Conservation (phyloP, 176 grass and related monocot genomes). For the Phoenix dactylifera region DNA sequence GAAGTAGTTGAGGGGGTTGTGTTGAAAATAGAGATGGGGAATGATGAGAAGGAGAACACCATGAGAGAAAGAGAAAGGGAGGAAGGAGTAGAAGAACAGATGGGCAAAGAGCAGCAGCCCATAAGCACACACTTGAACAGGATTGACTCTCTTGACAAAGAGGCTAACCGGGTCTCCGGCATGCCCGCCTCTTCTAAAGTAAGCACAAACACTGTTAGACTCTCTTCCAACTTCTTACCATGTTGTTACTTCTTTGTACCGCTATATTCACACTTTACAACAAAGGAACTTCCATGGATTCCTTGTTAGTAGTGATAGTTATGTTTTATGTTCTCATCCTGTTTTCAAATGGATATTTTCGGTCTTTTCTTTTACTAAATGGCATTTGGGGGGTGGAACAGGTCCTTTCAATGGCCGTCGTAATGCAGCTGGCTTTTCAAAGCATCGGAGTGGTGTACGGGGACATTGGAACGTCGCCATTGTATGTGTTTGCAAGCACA, state of each 20-base stretch:
- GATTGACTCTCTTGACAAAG: slow-evolving; percentile 30
- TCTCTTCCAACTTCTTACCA: neutral
- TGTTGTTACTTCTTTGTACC: neutral
- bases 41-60: neutral
- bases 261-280: too few relatives aligned
- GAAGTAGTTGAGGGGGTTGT: neutral
- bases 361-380: neutral
- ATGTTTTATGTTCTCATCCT: neutral
- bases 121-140: slow-evolving; percentile 11
- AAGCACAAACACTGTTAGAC: neutral
- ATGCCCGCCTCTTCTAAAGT: slow-evolving; percentile 23
- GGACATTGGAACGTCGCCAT: slow-evolving; percentile 38
- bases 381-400: neutral
- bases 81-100: slow-evolving; percentile 7
- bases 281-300: too few relatives aligned
- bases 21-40: slow-evolving; percentile 24
- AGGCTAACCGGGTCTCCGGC: slow-evolving; percentile 20
- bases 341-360: neutral
- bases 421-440: slow-evolving; percentile 34
- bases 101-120: neutral
- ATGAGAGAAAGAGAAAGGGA: neutral
- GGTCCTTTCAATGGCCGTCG: slow-evolving; percentile 17
- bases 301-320: too few relatives aligned
- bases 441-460: slow-evolving; percentile 42
- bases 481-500: slow-evolving; percentile 26